Conservation (phyloP, 176 grass and related monocot genomes). For the Hyparrhenia diplandra region DNA sequence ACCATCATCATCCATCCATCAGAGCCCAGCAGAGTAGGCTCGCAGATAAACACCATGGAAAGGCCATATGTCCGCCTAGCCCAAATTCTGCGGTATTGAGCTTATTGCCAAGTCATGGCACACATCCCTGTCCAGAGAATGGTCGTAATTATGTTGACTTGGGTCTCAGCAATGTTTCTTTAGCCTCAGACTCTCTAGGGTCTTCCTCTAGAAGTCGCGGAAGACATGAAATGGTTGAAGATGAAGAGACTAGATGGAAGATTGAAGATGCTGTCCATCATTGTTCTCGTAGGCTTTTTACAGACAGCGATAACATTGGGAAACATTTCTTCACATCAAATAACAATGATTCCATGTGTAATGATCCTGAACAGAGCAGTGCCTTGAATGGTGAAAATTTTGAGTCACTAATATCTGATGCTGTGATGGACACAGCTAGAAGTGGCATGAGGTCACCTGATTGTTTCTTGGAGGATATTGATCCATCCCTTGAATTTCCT, state of each 20-base stretch:
- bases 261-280: slow-evolving; percentile 35
- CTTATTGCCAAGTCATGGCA: slow-evolving; percentile 36
- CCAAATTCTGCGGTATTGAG: slow-evolving; percentile 41
- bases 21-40: slow-evolving; percentile 19
- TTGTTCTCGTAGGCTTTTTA: slow-evolving; percentile 45
- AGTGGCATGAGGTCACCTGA: slow-evolving; percentile 31
- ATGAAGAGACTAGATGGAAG: slow-evolving; percentile 38
- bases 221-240: slow-evolving; percentile 24
- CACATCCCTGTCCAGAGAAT: slow-evolving; percentile 24
- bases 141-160: background rate
- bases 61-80: slow-evolving; percentile 27
- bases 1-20: slow-evolving; percentile 33
- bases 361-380: slow-evolving; percentile 28
- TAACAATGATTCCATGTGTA: slow-evolving; percentile 20
- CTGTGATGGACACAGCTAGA: slow-evolving; percentile 35
- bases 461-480: slow-evolving; percentile 45
- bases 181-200: slow-evolving; percentile 4
- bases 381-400: slow-evolving; percentile 20
- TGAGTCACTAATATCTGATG: slow-evolving; percentile 12
- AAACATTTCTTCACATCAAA: slow-evolving; percentile 25
- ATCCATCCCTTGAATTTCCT: slow-evolving; percentile 26
- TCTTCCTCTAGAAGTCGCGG: slow-evolving; percentile 20
- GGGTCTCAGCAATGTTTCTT: slow-evolving; percentile 21
- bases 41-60: slow-evolving; percentile 19
- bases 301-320: slow-evolving; percentile 31